Conservation (phyloP, 1,284 basidiomycete genomes). For the Thelephora terrestris region DNA sequence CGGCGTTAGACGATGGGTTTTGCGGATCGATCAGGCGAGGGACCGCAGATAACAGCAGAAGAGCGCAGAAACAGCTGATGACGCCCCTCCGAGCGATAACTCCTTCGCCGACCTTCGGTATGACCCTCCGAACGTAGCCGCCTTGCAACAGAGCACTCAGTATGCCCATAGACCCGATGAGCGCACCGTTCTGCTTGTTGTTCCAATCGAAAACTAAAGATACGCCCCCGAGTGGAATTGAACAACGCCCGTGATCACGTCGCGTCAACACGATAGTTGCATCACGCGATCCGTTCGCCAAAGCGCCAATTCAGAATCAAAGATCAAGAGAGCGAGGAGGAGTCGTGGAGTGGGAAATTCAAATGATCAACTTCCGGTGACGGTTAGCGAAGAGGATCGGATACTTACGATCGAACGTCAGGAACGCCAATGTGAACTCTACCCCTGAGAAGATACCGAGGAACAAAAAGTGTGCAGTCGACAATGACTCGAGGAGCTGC, state of each 20-base stretch:
- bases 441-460: conserved; percentile 83
- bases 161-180: conserved; percentile 83
- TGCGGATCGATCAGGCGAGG: conserved; percentile 41
- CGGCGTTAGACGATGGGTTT: conserved; percentile 25
- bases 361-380: too few species aligned
- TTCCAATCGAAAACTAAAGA: conserved; percentile 72
- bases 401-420: conserved; percentile 76
- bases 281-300: too few species aligned
- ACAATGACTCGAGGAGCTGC: conserved; percentile 41
- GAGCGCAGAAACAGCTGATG: conserved; percentile 55
- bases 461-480: conserved; percentile 71
- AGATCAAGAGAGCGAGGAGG: too few species aligned
- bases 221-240: background rate
- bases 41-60: conserved; percentile 59
- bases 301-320: too few species aligned
- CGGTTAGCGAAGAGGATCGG: background rate
- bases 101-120: conserved; percentile 62
- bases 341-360: too few species aligned
- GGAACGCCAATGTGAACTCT: conserved; percentile 86
- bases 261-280: too few species aligned
- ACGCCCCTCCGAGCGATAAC: conserved; percentile 74
- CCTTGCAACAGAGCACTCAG: conserved; percentile 83
- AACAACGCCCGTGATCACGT: too few species aligned
- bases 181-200: conserved; percentile 80
- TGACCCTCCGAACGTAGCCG: conserved; percentile 77